Percentiles rank a stretch among this genome's conserved stretches.
Evolutionary conservation across 1,139 yeast species (phyloP).

Genomic region (Suzukiozyma palmioleophila): DNA sequence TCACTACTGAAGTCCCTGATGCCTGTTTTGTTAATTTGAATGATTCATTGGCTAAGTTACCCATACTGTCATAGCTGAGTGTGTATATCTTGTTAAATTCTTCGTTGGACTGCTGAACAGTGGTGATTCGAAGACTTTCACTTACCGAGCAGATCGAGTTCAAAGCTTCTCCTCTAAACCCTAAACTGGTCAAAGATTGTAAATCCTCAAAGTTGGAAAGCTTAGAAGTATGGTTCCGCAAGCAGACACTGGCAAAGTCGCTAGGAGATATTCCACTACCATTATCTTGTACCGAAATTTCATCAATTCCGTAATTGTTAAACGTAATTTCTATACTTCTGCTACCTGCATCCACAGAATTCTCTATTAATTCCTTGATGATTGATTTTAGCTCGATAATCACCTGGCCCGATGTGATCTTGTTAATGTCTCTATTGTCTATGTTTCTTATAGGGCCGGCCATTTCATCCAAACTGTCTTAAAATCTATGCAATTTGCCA

Average conservation of each 20-base stretch:
- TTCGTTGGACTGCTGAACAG: constrained; percentile 25
- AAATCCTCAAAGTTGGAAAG: constrained; percentile 55
- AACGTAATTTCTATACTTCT: constrained; percentile 62
- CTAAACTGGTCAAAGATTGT: constrained; percentile 50
- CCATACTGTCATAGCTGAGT: constrained; percentile 51
- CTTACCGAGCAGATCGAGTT: constrained; percentile 67
- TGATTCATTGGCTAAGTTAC: constrained; percentile 34
- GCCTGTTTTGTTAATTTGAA: constrained; percentile 44
- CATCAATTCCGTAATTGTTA: constrained; percentile 70
- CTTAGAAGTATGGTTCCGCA: constrained; percentile 81
- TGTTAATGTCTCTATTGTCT: constrained; percentile 50
- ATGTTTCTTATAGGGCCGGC: constrained; percentile 28
- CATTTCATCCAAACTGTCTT: no score
- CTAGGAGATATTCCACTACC: constrained; percentile 65
- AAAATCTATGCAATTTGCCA: no score
- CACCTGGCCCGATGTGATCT: constrained; percentile 90
- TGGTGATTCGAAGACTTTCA: constrained; percentile 46
- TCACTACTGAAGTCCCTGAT: constrained; percentile 53
- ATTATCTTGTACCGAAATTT: constrained; percentile 66
- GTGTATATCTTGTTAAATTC: constrained; percentile 55
- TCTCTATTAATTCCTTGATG: constrained; percentile 83
- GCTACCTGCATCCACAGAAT: constrained; percentile 76
- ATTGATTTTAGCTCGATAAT: constrained; percentile 73
- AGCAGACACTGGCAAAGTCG: constrained; percentile 62
- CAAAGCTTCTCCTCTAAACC: constrained; percentile 85